These are phyloP conservation scores for Paradendryphiella salina DNA, from an alignment of 2,329 filamentous ascomycete species.

Conservation along the genomic window DNA sequence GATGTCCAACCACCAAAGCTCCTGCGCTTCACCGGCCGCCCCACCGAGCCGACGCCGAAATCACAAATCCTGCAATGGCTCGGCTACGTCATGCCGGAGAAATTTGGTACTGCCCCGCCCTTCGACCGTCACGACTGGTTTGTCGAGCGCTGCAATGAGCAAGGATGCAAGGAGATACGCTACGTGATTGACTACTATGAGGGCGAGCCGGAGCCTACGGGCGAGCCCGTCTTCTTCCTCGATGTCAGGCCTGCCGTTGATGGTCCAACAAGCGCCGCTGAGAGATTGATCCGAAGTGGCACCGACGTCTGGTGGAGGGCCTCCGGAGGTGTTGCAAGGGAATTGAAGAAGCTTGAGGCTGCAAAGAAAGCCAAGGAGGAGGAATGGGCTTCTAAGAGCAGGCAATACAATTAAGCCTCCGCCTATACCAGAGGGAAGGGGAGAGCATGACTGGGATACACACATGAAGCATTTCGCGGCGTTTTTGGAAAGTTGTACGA, in stretches of 20 bases:
- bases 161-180: conserved; percentile 73
- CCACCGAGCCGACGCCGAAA: conserved; percentile 89
- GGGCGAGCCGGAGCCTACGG: conserved; percentile 76
- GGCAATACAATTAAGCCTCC: conserved; percentile 32
- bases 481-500: not conserved
- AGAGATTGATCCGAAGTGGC: conserved; percentile 84
- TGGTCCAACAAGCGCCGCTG: conserved; percentile 76
- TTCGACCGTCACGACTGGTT: conserved; percentile 99
- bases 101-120: conserved; percentile 78
- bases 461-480: not conserved
- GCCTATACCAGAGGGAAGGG: no score
- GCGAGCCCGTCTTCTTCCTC: conserved; percentile 92
- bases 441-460: no score
- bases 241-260: conserved; percentile 89
- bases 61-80: conserved; percentile 80
- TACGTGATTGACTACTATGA: conserved; percentile 98
- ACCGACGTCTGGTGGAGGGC: conserved; percentile 94
- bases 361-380: conserved; percentile 38
- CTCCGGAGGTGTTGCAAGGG: conserved; percentile 68
- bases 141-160: conserved; percentile 71
- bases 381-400: conserved; percentile 23
- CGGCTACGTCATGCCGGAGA: conserved; percentile 75
- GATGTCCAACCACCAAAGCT: conserved; percentile 66
- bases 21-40: conserved; percentile 84
- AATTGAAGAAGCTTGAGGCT: conserved; percentile 45